A percentile compares a stretch with the other conserved stretches of the same genome.
phyloP scores from a whole-genome alignment of 495 filamentous ascomycete genomes.

The Aspergillus sclerotiicarbonarius region DNA sequence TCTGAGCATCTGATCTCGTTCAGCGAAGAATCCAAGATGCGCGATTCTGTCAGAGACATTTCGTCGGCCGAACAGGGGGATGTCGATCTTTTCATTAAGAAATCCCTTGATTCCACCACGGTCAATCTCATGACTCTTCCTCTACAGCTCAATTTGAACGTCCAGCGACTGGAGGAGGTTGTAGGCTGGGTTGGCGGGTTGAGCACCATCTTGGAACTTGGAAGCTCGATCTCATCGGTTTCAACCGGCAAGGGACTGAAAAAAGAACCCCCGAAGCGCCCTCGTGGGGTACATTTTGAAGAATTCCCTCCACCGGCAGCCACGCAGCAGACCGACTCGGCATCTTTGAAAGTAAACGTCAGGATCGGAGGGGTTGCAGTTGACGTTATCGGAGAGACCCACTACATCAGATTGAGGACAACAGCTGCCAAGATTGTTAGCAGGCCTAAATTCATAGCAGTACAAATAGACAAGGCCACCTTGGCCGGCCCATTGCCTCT shows the following conservation, averaged over 20 bases:
- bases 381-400: slow-evolving; percentile 71
- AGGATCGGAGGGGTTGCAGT: slow-evolving; percentile 73
- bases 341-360: slow-evolving; percentile 65
- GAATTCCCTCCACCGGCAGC: slow-evolving; percentile 22
- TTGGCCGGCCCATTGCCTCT: slow-evolving; percentile 65
- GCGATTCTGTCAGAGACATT: slow-evolving; percentile 65
- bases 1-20: slow-evolving; percentile 77
- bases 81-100: slow-evolving; percentile 58
- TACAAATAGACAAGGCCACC: slow-evolving; percentile 73
- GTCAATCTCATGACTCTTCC: slow-evolving; percentile 80
- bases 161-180: slow-evolving; percentile 80
- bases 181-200: slow-evolving; percentile 88
- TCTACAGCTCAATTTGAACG: slow-evolving; percentile 71
- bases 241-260: slow-evolving; percentile 50
- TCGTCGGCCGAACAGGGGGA: slow-evolving; percentile 59
- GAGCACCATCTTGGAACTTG: slow-evolving; percentile 85
- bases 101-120: slow-evolving; percentile 49
- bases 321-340: slow-evolving; percentile 23
- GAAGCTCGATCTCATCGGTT: slow-evolving; percentile 77
- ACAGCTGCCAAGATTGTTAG: slow-evolving; percentile 76
- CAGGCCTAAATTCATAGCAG: slow-evolving; percentile 63
- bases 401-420: slow-evolving; percentile 69
- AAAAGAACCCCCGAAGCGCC: slow-evolving; percentile 29
- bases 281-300: slow-evolving; percentile 74
- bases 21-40: slow-evolving; percentile 61